Conservation (phyloP, 306 rosid genomes). For the Cucumis cinereus region DNA sequence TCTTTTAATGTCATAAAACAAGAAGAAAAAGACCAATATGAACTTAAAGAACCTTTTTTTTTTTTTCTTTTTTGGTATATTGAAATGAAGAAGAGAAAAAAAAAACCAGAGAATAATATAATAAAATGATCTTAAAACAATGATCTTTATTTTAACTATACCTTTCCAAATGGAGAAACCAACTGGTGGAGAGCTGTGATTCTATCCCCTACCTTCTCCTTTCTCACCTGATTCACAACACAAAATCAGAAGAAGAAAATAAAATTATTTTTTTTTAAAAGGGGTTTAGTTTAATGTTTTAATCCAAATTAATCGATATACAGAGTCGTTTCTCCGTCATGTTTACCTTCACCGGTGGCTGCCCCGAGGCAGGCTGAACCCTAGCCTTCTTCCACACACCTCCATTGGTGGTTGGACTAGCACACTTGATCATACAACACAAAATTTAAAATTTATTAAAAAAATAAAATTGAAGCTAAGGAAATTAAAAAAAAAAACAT, state of each 20-base stretch:
- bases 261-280: background rate
- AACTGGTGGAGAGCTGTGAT: constrained; percentile 79
- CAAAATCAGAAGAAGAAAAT: background rate
- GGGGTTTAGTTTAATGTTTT: background rate
- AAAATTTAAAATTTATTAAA: no score
- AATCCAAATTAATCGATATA: background rate
- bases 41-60: background rate
- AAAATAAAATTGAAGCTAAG: background rate
- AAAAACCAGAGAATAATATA: background rate
- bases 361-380: constrained; percentile 57
- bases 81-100: background rate
- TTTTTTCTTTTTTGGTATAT: no score
- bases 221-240: constrained; percentile 51
- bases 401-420: constrained; percentile 13
- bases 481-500: background rate
- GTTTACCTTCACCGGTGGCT: constrained; percentile 60
- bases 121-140: background rate
- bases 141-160: background rate
- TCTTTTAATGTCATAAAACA: constrained; percentile 1
- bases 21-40: background rate
- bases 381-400: constrained; percentile 63
- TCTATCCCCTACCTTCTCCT: constrained; percentile 87
- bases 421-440: background rate
- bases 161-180: constrained; percentile 94
- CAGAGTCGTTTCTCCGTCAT: background rate